phyloP scores from a whole-genome alignment of 129 eudicot genomes.

The Ambrosia artemisiifolia region DNA sequence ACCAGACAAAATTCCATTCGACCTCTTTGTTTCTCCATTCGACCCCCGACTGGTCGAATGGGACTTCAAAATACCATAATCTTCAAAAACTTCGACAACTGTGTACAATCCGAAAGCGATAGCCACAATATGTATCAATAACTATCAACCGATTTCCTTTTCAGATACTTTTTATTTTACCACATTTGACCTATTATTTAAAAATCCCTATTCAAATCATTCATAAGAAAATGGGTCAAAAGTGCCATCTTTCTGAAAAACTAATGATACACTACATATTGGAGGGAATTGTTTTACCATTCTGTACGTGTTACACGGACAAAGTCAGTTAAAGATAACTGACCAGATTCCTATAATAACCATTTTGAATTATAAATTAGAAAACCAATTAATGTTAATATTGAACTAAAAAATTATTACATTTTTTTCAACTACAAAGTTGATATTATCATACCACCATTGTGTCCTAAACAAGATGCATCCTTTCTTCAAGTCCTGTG shows the following conservation, averaged over 20 bases:
- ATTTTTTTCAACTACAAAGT: neutral
- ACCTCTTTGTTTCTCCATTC: no score
- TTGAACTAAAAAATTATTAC: neutral
- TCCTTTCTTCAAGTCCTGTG: constrained; percentile 94
- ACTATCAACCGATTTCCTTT: neutral
- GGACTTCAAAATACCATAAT: no score
- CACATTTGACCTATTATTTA: neutral
- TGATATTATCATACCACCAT: constrained; percentile 77
- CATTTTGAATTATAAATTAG: constrained; percentile 3
- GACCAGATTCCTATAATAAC: constrained; percentile 82
- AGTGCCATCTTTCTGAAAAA: neutral
- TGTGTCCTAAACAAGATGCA: constrained; percentile 93
- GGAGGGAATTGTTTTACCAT: constrained; percentile 50
- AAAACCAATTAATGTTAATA: neutral
- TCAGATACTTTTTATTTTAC: neutral
- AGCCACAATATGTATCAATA: no score
- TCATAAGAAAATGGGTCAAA: neutral
- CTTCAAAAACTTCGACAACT: no score
- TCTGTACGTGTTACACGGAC: constrained; percentile 95
- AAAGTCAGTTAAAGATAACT: constrained; percentile 74
- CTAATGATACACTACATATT: neutral
- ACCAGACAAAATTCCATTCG: no score
- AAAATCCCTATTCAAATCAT: neutral
- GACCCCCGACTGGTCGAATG: no score
- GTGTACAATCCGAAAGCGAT: no score